Percentiles rank a stretch among this genome's conserved stretches.
These are phyloP conservation scores for Tephrocybe sp. DNA, from an alignment of 768 basidiomycete species.

Conservation along the genomic window DNA sequence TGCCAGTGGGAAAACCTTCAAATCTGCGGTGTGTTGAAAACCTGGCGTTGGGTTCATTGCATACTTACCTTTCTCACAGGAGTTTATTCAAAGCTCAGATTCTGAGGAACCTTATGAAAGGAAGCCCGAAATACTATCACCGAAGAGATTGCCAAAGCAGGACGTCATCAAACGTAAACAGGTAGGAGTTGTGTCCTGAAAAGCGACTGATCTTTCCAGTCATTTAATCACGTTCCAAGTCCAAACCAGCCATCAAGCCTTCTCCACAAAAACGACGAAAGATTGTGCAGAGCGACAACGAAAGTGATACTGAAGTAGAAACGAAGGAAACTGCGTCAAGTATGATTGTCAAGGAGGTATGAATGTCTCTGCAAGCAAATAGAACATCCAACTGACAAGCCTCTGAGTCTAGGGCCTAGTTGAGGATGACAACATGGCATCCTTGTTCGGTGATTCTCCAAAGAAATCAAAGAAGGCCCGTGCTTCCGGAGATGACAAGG, in stretches of 20 bases:
- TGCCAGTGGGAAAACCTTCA: conserved; percentile 32
- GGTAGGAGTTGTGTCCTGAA: not conserved
- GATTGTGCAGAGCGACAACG: conserved; percentile 6
- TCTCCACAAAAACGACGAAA: conserved; percentile 15
- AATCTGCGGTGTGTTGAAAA: conserved; percentile 32
- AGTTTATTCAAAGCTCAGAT: conserved; percentile 39
- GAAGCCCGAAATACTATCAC: not conserved
- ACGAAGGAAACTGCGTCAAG: not conserved
- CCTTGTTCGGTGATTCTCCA: conserved; percentile 57
- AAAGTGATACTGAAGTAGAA: not conserved
- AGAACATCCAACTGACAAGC: too few relatives aligned
- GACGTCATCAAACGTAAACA: not conserved
- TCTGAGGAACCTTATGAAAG: conserved; percentile 26
- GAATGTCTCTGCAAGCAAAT: too few relatives aligned
- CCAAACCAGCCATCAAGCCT: not conserved
- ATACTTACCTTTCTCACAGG: conserved; percentile 23
- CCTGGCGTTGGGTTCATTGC: not conserved
- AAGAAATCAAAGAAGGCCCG: conserved; percentile 29
- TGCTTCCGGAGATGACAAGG: conserved; percentile 24
- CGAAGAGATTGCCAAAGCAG: not conserved
- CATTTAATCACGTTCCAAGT: not conserved
- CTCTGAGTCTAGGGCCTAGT: conserved; percentile 22
- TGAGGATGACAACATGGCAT: conserved; percentile 63
- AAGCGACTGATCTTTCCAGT: not conserved
- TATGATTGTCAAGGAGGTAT: too few relatives aligned